Conservation (phyloP, 768 basidiomycete genomes). For the Tulasnella sp. region DNA sequence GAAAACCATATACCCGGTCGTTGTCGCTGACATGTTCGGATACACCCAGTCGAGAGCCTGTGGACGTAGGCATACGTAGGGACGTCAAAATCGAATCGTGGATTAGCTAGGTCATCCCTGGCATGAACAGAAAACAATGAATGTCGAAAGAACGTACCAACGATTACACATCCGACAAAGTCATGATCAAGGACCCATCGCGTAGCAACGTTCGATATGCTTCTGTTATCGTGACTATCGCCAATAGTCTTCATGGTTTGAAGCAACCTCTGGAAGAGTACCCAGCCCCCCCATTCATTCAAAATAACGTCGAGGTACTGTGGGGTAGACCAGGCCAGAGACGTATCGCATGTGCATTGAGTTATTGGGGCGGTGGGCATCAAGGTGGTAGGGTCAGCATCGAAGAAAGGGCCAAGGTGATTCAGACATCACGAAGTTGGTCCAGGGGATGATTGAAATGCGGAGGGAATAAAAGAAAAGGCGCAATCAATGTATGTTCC, state of each 20-base stretch:
- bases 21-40: conserved; percentile 68
- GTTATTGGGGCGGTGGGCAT: background rate
- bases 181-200: conserved; percentile 74
- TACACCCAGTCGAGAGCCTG: conserved; percentile 64
- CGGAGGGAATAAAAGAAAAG: too few relatives aligned
- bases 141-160: conserved; percentile 48
- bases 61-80: background rate
- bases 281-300: conserved; percentile 69
- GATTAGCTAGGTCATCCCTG: conserved; percentile 5
- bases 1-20: conserved; percentile 47
- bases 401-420: background rate
- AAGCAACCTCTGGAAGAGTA: conserved; percentile 60
- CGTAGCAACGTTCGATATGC: conserved; percentile 68
- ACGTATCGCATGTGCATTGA: too few relatives aligned
- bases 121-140: background rate
- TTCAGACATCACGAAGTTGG: too few relatives aligned
- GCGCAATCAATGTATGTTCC: too few relatives aligned
- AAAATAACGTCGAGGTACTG: conserved; percentile 80
- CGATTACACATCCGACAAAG: conserved; percentile 69
- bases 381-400: background rate
- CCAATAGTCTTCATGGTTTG: conserved; percentile 50
- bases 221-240: conserved; percentile 49
- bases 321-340: conserved; percentile 4
- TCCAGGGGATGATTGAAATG: too few relatives aligned
- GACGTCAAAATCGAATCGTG: conserved; percentile 12